phyloP scores from a whole-genome alignment of 2,329 filamentous ascomycete genomes.

The Diaporthe humulicola region DNA sequence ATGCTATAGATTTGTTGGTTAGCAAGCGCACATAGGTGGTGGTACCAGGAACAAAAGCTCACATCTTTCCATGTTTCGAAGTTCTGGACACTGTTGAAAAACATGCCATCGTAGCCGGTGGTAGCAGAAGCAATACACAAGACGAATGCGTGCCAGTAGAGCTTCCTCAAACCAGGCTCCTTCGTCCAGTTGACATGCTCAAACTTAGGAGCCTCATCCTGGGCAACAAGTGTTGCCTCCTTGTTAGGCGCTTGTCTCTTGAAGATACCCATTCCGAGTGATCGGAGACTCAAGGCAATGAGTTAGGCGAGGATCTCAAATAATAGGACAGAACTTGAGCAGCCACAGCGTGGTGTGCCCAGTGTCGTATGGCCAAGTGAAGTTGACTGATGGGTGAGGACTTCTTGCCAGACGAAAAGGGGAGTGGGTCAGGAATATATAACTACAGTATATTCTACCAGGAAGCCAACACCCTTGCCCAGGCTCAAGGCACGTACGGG shows the following conservation, averaged over 20 bases:
- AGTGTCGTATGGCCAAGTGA: constrained; percentile 14
- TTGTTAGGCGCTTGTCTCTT: constrained; percentile 45
- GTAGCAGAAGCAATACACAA: constrained; percentile 69
- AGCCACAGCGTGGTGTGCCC: constrained; percentile 26
- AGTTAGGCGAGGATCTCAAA: constrained; percentile 2
- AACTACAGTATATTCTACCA: constrained; percentile 20
- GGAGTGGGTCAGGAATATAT: constrained; percentile 31
- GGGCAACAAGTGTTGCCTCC: constrained; percentile 48
- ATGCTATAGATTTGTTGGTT: constrained; percentile 45
- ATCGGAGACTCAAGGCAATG: background rate
- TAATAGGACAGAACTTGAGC: background rate
- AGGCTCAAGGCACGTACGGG: constrained; percentile 13
- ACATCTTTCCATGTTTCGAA: constrained; percentile 57
- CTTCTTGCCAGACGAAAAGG: background rate
- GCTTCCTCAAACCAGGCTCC: constrained; percentile 67
- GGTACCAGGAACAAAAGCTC: background rate
- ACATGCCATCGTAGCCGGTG: constrained; percentile 67
- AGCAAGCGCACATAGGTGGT: background rate
- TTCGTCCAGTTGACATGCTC: constrained; percentile 65
- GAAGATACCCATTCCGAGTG: constrained; percentile 46
- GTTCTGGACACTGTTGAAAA: constrained; percentile 60
- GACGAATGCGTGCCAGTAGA: constrained; percentile 66
- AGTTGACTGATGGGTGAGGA: background rate
- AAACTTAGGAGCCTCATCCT: constrained; percentile 64
- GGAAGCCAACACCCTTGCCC: background rate